phyloP scores from a whole-genome alignment of 441 rosid genomes.

The Gossypium davidsonii region DNA sequence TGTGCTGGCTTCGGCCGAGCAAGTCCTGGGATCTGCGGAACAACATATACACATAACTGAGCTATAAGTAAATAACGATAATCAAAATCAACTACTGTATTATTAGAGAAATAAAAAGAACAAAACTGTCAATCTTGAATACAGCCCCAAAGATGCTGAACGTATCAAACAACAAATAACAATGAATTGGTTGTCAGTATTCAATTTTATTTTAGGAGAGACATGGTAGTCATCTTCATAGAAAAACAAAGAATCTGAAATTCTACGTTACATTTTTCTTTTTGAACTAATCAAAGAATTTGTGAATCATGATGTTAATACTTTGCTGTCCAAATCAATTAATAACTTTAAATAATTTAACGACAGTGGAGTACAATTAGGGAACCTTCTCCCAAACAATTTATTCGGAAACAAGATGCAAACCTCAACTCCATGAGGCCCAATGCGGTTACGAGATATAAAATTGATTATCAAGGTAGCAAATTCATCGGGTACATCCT shows the following conservation, averaged over 20 bases:
- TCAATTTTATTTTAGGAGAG: background rate
- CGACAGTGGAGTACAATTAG: background rate
- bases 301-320: background rate
- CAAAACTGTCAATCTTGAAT: background rate
- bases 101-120: background rate
- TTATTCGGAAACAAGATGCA: constrained; percentile 8
- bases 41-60: background rate
- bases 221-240: background rate
- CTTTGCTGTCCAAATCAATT: background rate
- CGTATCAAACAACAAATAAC: background rate
- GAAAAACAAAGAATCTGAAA: background rate
- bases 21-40: background rate
- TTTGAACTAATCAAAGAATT: background rate
- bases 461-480: constrained; percentile 56
- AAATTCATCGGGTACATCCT: constrained; percentile 90
- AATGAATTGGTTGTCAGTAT: background rate
- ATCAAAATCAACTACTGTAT: background rate
- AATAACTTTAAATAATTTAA: background rate
- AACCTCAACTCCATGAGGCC: constrained; percentile 86
- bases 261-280: background rate
- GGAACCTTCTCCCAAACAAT: background rate
- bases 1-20: background rate
- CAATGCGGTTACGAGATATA: constrained; percentile 71
- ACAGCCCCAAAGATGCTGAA: background rate
- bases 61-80: background rate